Evolutionary conservation across 257 asterid species (phyloP).

Genomic region (Lavandula angustifolia): DNA sequence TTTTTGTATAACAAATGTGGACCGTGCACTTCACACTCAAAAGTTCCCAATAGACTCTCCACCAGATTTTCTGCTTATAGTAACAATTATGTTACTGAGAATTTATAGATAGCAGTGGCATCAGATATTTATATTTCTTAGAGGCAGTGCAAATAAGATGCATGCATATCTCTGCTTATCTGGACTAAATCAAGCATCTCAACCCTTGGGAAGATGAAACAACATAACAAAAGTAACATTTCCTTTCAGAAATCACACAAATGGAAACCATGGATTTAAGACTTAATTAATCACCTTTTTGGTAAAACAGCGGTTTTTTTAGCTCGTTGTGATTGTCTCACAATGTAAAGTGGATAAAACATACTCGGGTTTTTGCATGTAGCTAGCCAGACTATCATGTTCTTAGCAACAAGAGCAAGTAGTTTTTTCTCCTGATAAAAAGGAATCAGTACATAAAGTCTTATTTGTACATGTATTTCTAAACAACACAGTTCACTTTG

Average conservation of each 20-base stretch:
- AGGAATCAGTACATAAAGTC: background rate
- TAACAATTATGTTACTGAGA: slow-evolving; percentile 30
- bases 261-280: background rate
- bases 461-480: background rate
- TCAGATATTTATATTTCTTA: background rate
- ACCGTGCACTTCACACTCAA: slow-evolving; percentile 80
- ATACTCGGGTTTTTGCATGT: background rate
- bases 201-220: slow-evolving; percentile 9
- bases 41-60: slow-evolving; percentile 86
- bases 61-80: slow-evolving; percentile 72
- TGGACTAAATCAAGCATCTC: slow-evolving; percentile 15
- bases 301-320: background rate
- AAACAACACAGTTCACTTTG: background rate
- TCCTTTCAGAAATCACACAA: slow-evolving; percentile 1
- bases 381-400: slow-evolving; percentile 1
- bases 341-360: background rate
- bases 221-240: slow-evolving; percentile 4
- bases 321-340: background rate
- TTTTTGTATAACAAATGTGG: slow-evolving; percentile 84
- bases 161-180: background rate
- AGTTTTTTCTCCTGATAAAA: background rate
- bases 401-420: slow-evolving; percentile 16
- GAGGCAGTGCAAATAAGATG: background rate
- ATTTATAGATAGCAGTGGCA: slow-evolving; percentile 7
- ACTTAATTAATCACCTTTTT: slow-evolving; percentile 5